Base-by-base conservation (phyloP, 225 moss, liverwort and hornwort species). In the Rhytidiadelphus loreus region DNA sequence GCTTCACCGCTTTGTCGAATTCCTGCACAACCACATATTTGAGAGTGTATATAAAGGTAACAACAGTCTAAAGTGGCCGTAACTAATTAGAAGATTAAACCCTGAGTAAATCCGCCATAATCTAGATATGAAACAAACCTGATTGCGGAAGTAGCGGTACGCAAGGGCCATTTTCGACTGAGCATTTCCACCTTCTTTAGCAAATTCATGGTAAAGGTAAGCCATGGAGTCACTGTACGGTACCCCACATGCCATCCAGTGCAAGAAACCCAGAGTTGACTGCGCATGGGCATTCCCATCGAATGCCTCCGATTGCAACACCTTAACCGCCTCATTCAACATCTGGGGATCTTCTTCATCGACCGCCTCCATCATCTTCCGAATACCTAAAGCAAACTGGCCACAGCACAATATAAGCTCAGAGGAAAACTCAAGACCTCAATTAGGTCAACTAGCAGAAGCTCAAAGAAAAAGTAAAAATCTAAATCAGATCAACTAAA, bases 101-200 rank as follows among this genome's bases (percentile, higher is more conserved):
- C 50, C n/a, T 28, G 22, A 52, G 22, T 58, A 44, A 83, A 61
- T 50, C 50, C 26, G 29, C 50, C 82, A 46, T 53, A 85, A 64
- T 83, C 72, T 69, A 63, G 70, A 82, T 50, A 48, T 18, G 41
- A 83, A 76, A 69, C 81, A 85, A 81, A 88, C 98, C 96, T 98
- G 94, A 80, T 97, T 96, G 72, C 98, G 94, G 70, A 86, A 94
- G 93, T 97, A 94, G 89, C 93, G 95, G 87, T 98, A 98, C 43
- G 98, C 98, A 91, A 97, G 91, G 50, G 96, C 97, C 98, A 98
- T 97, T 85, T 98, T 98, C 12, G 98, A 98, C 85, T 98, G 98
- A 78, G 95, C 93, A 85, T 95, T 97, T 43, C 97, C 98, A 58
- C 96, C 97, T 91, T 96, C 97, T 77, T 95, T 95, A 59, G 95